A percentile compares a stretch with the other conserved stretches of the same genome.
These are phyloP conservation scores for Pseudozyma tsukubaensis DNA, from an alignment of 1,284 basidiomycete genomes.

Conservation along the genomic window DNA sequence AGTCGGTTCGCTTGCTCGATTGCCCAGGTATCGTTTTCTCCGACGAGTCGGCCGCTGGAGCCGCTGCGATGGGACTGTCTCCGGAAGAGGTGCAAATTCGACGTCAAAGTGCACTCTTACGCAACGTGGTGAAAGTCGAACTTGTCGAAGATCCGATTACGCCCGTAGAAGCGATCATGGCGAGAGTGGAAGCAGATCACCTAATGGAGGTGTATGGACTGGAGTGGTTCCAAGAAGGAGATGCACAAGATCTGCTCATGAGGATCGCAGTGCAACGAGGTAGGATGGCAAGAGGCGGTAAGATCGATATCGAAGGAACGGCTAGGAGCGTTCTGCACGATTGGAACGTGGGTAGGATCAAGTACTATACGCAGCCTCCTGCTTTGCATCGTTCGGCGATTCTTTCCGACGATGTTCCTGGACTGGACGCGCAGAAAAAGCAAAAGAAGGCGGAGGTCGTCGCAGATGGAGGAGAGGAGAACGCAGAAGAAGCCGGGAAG, in stretches of 20 bases:
- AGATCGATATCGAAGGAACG: conserved; percentile 85
- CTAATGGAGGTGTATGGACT: conserved; percentile 58
- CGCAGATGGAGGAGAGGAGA: not conserved
- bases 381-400: conserved; percentile 42
- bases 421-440: conserved; percentile 12
- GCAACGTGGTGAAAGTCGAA: conserved; percentile 93
- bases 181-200: conserved; percentile 52
- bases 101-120: conserved; percentile 70
- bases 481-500: not conserved
- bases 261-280: conserved; percentile 90
- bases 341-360: conserved; percentile 97
- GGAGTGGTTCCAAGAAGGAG: conserved; percentile 69
- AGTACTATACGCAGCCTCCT: conserved; percentile 86
- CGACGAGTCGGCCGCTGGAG: conserved; percentile 66
- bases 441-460: not conserved
- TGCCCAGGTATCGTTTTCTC: conserved; percentile 87
- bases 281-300: conserved; percentile 75
- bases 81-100: conserved; percentile 65
- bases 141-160: conserved; percentile 89
- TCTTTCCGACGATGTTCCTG: conserved; percentile 7
- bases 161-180: conserved; percentile 69
- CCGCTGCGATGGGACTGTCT: conserved; percentile 72
- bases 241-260: conserved; percentile 85
- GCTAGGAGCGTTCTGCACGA: conserved; percentile 88
- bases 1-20: conserved; percentile 90